These are phyloP conservation scores for Amanita polypyramis DNA, from an alignment of 768 basidiomycete genomes.

Conservation along the genomic window DNA sequence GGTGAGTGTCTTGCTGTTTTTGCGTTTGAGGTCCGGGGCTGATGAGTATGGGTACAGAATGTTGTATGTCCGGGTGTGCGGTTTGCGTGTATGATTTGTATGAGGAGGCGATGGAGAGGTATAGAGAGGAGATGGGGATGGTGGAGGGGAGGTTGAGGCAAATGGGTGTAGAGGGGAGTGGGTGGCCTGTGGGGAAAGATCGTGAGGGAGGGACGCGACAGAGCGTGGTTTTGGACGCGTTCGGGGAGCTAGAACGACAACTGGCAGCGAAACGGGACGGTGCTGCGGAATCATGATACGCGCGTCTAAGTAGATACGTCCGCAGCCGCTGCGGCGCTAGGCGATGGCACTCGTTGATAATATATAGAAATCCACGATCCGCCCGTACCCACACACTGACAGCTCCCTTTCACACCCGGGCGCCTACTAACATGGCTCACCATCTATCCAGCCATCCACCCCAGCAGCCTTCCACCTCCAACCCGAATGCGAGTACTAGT, in stretches of 20 bases:
- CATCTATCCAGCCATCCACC: too few species aligned
- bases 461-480: too few species aligned
- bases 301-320: too few species aligned
- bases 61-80: conserved; percentile 92
- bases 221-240: conserved; percentile 44
- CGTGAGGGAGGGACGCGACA: conserved; percentile 12
- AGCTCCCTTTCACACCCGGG: too few species aligned
- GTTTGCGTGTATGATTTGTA: conserved; percentile 89
- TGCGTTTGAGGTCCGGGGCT: not conserved
- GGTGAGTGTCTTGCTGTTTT: conserved; percentile 31
- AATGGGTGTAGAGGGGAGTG: conserved; percentile 36
- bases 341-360: too few species aligned
- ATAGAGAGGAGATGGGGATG: conserved; percentile 40
- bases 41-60: conserved; percentile 41
- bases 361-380: too few species aligned
- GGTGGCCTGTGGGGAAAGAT: conserved; percentile 57
- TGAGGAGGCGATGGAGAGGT: conserved; percentile 57
- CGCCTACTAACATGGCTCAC: too few species aligned
- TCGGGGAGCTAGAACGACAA: conserved; percentile 59
- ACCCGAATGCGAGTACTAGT: too few species aligned
- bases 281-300: too few species aligned
- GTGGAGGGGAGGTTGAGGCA: conserved; percentile 41
- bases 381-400: too few species aligned
- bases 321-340: too few species aligned
- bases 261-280: conserved; percentile 31